Base-by-base conservation (phyloP, 2,329 filamentous ascomycete species). In the Xylariaceae sp. region DNA sequence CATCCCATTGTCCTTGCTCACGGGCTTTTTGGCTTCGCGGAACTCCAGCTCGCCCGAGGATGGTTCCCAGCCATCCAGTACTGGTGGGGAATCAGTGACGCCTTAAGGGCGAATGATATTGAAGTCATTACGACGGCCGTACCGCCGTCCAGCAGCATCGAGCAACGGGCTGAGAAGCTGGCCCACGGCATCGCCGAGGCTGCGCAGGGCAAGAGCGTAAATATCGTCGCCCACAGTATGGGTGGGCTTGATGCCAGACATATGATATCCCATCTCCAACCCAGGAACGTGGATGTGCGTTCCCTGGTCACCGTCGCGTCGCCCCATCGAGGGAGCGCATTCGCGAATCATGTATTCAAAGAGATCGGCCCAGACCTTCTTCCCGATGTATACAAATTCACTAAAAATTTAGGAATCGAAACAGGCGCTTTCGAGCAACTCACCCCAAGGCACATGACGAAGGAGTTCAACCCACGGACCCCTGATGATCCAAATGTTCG, bases 221-320 rank as follows among this genome's bases (percentile, higher is more conserved):
- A 90, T 69, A 89, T 96, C 56, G 79, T 92, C 19, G 84, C 84
- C 41, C 89, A 92, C 73, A 83, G 79, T 63, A 87, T 87, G 84
- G 84, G 86, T 46, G 85, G 86, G 1, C 76, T 89, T 2, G 86
- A 88, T 68, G 81, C 84, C 9, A 77, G 86, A 44, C 86, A 86
- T 70, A 86, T 88, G 84, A 82, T 88, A 50, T 83, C 84, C 20
- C 76, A 77, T 48, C 74, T 87, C 12, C 74, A 73, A 42, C 81
- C 81, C 1, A 68, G 72, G 20, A 71, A 74, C 41, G 73, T 83
- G 19, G 67, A 73, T 18, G 79, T 85, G 48, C 75, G 75, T 23
- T 79, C 79, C 2, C 75, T 85, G 14, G 79, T 82, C 43, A 85
- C 82, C 16, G 73, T 85, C 46, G 79, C 80, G 9, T 82, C 81